A percentile compares a stretch with the other conserved stretches of the same genome.
phyloP scores from a whole-genome alignment of 2,329 filamentous ascomycete species.

The Paecilomyces dactylethromorphus region DNA sequence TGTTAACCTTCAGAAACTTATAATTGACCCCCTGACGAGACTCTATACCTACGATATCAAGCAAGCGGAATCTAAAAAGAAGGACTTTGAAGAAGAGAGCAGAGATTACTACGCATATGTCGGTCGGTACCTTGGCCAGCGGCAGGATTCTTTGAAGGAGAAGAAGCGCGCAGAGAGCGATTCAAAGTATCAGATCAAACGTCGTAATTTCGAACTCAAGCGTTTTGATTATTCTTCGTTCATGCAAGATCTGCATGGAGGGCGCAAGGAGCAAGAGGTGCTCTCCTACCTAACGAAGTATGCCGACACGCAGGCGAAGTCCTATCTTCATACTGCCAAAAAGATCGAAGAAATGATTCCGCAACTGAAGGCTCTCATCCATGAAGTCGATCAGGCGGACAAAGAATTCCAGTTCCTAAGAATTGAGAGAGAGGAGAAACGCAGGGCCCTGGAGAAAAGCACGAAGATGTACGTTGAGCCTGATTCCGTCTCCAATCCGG shows the following conservation, averaged over 20 bases:
- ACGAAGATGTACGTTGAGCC: constrained; percentile 67
- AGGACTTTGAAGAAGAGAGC: constrained; percentile 97
- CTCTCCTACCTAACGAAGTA: constrained; percentile 90
- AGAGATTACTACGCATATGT: constrained; percentile 98
- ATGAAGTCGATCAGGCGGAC: constrained; percentile 86
- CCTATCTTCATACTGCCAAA: constrained; percentile 74
- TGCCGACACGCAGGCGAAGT: constrained; percentile 80
- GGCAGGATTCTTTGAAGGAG: constrained; percentile 91
- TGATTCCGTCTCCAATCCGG: constrained; percentile 48
- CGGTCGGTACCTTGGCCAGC: constrained; percentile 88
- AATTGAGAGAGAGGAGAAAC: constrained; percentile 92
- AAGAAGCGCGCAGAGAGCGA: constrained; percentile 96
- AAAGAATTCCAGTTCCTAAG: constrained; percentile 95
- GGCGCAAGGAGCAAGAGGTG: constrained; percentile 96
- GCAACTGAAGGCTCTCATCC: constrained; percentile 79
- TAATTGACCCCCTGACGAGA: constrained; percentile 89
- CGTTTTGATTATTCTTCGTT: constrained; percentile 98
- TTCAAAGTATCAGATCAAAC: constrained; percentile 90
- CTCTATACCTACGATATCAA: constrained; percentile 96
- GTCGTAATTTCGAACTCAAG: constrained; percentile 91
- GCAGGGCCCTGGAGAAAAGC: constrained; percentile 81
- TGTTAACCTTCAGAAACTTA: constrained; percentile 76
- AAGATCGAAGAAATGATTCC: constrained; percentile 82
- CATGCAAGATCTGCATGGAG: constrained; percentile 97
- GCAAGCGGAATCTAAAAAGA: constrained; percentile 91